Percentiles rank a stretch among this genome's conserved stretches.
Conservation (phyloP, 345 rosid genomes). For the Salix viminalis region DNA sequence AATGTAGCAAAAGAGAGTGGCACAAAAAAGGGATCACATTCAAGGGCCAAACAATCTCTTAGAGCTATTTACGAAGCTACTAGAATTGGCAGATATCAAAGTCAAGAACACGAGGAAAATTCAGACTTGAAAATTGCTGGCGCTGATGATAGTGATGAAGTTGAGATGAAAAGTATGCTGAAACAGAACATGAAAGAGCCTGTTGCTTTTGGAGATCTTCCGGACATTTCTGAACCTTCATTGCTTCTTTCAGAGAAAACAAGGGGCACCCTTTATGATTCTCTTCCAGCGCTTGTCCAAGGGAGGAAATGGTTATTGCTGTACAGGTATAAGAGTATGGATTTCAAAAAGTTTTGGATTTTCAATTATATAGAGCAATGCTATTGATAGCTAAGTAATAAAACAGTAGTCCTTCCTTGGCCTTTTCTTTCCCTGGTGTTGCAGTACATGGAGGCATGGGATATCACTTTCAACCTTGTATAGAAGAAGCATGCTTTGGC, state of each 20-base stretch:
- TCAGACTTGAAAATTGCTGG: slow-evolving; percentile 39
- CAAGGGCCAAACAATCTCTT: slow-evolving; percentile 69
- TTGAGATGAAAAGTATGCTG: slow-evolving; percentile 53
- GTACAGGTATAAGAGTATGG: slow-evolving; percentile 52
- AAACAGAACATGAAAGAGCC: slow-evolving; percentile 34
- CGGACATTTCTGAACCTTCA: slow-evolving; percentile 74
- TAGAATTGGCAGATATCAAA: slow-evolving; percentile 42
- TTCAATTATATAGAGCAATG: not conserved
- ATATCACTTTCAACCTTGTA: slow-evolving; percentile 86
- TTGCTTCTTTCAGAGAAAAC: slow-evolving; percentile 67
- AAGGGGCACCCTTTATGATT: slow-evolving; percentile 52
- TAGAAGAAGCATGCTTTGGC: slow-evolving; percentile 92
- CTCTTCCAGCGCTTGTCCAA: slow-evolving; percentile 82
- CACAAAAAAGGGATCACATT: slow-evolving; percentile 56
- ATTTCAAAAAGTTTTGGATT: not conserved
- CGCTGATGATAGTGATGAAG: slow-evolving; percentile 37
- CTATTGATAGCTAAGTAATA: not conserved
- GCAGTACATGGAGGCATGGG: slow-evolving; percentile 97
- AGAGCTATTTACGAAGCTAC: slow-evolving; percentile 52
- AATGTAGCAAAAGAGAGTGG: slow-evolving; percentile 48
- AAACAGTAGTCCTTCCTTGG: not conserved
- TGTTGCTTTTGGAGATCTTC: slow-evolving; percentile 35
- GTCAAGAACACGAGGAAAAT: slow-evolving; percentile 43
- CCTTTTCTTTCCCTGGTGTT: not conserved
- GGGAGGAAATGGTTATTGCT: slow-evolving; percentile 94